phyloP scores from a whole-genome alignment of 768 basidiomycete genomes.

The Podaxis pistillaris region DNA sequence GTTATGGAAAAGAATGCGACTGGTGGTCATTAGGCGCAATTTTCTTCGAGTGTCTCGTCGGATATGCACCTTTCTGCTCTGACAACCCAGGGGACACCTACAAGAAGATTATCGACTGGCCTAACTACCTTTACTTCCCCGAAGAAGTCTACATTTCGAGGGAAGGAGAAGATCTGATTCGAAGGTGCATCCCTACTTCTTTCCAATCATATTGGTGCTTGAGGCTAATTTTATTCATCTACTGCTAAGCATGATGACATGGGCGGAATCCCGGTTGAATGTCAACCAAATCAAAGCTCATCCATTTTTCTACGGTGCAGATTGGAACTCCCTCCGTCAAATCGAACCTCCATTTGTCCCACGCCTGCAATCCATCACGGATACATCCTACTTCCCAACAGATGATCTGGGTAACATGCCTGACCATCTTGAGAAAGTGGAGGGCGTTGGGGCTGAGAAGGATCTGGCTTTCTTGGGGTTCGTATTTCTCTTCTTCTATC shows the following conservation, averaged over 20 bases:
- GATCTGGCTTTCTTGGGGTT: slow-evolving; percentile 69
- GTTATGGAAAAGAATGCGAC: slow-evolving; percentile 98
- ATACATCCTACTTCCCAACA: slow-evolving; percentile 96
- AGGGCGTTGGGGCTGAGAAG: slow-evolving; percentile 63
- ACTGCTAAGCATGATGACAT: slow-evolving; percentile 76
- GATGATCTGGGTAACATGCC: slow-evolving; percentile 81
- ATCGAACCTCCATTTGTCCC: slow-evolving; percentile 98
- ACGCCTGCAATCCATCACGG: slow-evolving; percentile 85
- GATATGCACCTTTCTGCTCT: slow-evolving; percentile 97
- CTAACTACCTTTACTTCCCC: slow-evolving; percentile 86
- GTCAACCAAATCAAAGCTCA: slow-evolving; percentile 90
- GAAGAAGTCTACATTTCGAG: slow-evolving; percentile 92
- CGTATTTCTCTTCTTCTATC: slow-evolving; percentile 20
- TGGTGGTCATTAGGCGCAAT: slow-evolving; percentile 99
- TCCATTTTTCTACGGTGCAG: slow-evolving; percentile 93
- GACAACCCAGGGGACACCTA: slow-evolving; percentile 98
- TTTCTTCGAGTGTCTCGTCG: slow-evolving; percentile 98
- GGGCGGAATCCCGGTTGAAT: slow-evolving; percentile 69
- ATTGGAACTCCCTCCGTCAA: slow-evolving; percentile 87
- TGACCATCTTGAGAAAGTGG: slow-evolving; percentile 57
- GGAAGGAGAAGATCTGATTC: slow-evolving; percentile 89
- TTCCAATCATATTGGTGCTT: not conserved
- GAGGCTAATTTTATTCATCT: slow-evolving; percentile 2
- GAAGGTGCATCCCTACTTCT: slow-evolving; percentile 50
- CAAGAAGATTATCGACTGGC: slow-evolving; percentile 98